Evolutionary conservation across 2,329 filamentous ascomycete species (phyloP), one percentile per base, ranked within the genome.

Genomic region (Byssochlamys sp.): DNA sequence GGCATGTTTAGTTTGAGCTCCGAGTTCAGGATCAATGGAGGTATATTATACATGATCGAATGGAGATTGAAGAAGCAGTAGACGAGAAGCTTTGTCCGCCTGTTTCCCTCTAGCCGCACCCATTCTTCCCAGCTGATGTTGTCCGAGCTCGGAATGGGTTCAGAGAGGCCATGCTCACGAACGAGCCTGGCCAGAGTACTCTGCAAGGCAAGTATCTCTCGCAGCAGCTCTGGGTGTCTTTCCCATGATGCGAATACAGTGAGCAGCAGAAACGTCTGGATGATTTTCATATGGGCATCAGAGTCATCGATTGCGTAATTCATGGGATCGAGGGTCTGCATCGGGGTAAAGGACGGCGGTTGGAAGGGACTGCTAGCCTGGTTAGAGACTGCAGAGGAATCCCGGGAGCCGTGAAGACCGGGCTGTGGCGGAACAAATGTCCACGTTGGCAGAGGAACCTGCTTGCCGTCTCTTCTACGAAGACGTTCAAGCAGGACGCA

Each of bases 221-320:
- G 75, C n/a, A 82, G 67, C 9, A 84, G 75, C 55, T 81, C 80
- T 19, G 77, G 78, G 60, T 83, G 82, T 62, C 79, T 78, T 55
- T 81, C 80, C 82, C 82, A 84, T 0, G 81, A 83, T 11, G 81
- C 81, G 66, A 83, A 80, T 0, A 81, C 81, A 57, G 82, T 83
- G n/a, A 84, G 72, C 2, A 81, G 67, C 9, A 80, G 62, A 26
- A 81, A 76, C 0, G 79, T 78, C 55, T 77, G 75, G 48, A 80
- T 78, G 5, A 78, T 74, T 61, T 79, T 77, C 71, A 80, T 77
- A 54, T 76, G 73, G 27, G 75, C 75, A 62, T 77, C 75, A 12
- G 73, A 74, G 59, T 78, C 76, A 57, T 76, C 73, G 10, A 63
- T 65, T 1, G 66, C 65, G 55, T 73, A 73, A 10, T 66, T 69